Evolutionary conservation across 805 yeast species (phyloP).

Genomic region (Zygotorulaspora sp.): DNA sequence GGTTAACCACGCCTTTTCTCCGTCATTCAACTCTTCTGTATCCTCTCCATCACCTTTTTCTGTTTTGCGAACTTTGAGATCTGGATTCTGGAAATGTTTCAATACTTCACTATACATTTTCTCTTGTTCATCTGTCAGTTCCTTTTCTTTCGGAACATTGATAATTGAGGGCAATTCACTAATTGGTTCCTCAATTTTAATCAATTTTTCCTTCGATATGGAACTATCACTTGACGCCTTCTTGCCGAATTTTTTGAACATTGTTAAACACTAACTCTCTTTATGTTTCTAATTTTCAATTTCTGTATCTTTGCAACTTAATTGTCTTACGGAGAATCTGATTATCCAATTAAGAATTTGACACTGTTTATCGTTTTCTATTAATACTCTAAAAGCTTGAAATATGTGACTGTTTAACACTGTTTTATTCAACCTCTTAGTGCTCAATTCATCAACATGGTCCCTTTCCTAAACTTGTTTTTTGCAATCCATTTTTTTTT

Average conservation of each 20-base stretch:
- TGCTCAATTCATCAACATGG: too few relatives aligned
- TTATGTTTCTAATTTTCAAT: not conserved
- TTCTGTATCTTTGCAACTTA: too few relatives aligned
- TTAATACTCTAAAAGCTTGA: too few relatives aligned
- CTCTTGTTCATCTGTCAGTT: conserved; percentile 51
- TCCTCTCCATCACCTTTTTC: conserved; percentile 40
- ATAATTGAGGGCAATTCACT: conserved; percentile 47
- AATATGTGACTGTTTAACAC: too few relatives aligned
- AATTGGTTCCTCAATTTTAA: conserved; percentile 48
- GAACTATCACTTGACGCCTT: conserved; percentile 19
- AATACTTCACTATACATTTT: conserved; percentile 59
- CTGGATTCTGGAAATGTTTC: conserved; percentile 55
- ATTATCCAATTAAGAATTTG: too few relatives aligned
- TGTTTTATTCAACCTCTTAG: too few relatives aligned
- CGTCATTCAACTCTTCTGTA: conserved; percentile 32
- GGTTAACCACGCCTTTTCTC: conserved; percentile 89
- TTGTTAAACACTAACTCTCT: conserved; percentile 2
- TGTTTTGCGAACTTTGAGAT: conserved; percentile 44
- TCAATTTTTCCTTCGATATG: conserved; percentile 26
- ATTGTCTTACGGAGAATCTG: too few relatives aligned
- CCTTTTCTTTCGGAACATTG: conserved; percentile 45
- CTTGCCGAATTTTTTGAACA: conserved; percentile 29
- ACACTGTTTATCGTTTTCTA: too few relatives aligned
- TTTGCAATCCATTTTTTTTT: too few relatives aligned
- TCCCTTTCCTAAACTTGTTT: too few relatives aligned